Evolutionary conservation across 805 yeast genomes (phyloP).

Genomic region (Candida vartiovaarae): DNA sequence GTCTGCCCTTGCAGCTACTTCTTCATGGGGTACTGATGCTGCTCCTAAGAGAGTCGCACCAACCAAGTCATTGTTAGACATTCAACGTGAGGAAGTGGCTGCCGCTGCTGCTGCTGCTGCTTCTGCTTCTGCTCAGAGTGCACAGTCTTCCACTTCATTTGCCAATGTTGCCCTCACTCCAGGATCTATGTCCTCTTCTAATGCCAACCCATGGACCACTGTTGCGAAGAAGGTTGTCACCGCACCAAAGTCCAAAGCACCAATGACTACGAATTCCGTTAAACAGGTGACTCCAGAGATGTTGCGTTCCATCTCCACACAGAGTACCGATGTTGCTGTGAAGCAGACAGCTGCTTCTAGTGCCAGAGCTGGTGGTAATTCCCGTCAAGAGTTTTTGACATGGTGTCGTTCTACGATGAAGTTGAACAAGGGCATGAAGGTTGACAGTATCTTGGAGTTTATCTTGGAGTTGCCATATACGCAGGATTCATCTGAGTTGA

Average conservation of each 20-base stretch:
- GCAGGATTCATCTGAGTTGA: slow-evolving; percentile 71
- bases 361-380: no score
- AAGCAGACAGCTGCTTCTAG: no score
- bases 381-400: slow-evolving; percentile 52
- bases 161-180: slow-evolving; percentile 16
- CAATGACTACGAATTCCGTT: slow-evolving; percentile 9
- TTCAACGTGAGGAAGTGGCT: slow-evolving; percentile 50
- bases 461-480: slow-evolving; percentile 75
- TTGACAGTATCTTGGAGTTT: slow-evolving; percentile 72
- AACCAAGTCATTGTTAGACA: slow-evolving; percentile 49
- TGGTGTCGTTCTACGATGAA: slow-evolving; percentile 69
- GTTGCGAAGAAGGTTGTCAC: slow-evolving; percentile 21
- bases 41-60: slow-evolving; percentile 24
- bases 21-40: slow-evolving; percentile 32
- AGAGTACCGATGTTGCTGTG: slow-evolving; percentile 2
- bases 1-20: slow-evolving; percentile 25
- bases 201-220: slow-evolving; percentile 33
- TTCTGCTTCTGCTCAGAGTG: slow-evolving; percentile 2
- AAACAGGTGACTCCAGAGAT: slow-evolving; percentile 26
- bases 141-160: slow-evolving; percentile 14
- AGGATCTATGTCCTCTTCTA: background rate
- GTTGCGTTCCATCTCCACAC: slow-evolving; percentile 32
- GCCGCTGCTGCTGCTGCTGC: slow-evolving; percentile 23
- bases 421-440: slow-evolving; percentile 68
- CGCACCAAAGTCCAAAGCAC: slow-evolving; percentile 5